These are phyloP conservation scores for Cryomyces minteri DNA, from an alignment of 495 filamentous ascomycete genomes.

Conservation along the genomic window DNA sequence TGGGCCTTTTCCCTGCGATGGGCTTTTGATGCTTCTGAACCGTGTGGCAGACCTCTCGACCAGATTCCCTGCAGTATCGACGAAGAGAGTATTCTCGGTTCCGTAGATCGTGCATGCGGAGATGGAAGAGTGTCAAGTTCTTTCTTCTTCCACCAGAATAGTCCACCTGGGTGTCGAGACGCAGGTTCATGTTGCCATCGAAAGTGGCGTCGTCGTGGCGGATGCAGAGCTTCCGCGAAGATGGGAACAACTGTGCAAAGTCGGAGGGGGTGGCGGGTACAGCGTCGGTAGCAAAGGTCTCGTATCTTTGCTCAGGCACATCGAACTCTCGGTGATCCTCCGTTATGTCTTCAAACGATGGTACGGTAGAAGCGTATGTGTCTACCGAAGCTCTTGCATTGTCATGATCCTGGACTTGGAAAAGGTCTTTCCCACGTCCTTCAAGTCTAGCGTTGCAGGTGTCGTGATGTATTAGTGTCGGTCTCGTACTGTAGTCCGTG, in stretches of 20 bases:
- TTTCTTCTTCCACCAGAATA: conserved; percentile 35
- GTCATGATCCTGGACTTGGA: conserved; percentile 22
- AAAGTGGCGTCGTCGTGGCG: conserved; percentile 80
- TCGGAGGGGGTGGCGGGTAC: conserved; percentile 61
- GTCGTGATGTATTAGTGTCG: conserved; percentile 13
- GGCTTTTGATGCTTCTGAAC: conserved; percentile 47
- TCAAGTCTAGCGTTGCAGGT: conserved; percentile 20
- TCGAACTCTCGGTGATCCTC: conserved; percentile 37
- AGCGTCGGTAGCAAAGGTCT: conserved; percentile 40
- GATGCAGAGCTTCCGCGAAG: conserved; percentile 59
- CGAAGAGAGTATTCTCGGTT: conserved; percentile 77
- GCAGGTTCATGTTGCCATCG: conserved; percentile 95
- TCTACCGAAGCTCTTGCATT: conserved; percentile 48
- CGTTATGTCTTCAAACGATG: conserved; percentile 39
- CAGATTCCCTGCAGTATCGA: conserved; percentile 82
- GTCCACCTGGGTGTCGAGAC: conserved; percentile 61
- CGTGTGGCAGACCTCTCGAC: conserved; percentile 82
- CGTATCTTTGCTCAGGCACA: conserved; percentile 38
- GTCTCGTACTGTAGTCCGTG: conserved; percentile 38
- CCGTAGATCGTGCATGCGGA: conserved; percentile 86
- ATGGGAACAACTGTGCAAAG: conserved; percentile 79
- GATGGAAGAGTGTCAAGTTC: conserved; percentile 75
- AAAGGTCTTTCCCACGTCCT: conserved; percentile 18
- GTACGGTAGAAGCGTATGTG: conserved; percentile 60
- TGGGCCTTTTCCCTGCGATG: conserved; percentile 16